Base-by-base conservation (phyloP, 768 basidiomycete species). In the Boletus eberwhitei region DNA sequence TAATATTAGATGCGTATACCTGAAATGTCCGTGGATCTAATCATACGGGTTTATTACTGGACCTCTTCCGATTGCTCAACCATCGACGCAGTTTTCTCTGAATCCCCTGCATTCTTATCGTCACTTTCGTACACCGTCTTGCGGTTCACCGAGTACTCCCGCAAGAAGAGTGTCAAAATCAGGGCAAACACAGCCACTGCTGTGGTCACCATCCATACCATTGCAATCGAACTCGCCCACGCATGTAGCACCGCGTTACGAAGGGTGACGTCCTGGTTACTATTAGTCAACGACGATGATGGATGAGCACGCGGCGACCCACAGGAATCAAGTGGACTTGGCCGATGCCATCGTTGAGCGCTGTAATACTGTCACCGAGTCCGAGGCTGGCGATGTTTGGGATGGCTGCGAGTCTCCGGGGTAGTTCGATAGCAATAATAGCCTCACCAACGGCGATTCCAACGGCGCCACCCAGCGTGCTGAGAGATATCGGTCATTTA, bases 371-470 rank as follows among this genome's bases (percentile, higher is more conserved):
- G 0, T 77, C 76, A 57, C 77, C 72, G 14, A 59, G 19, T 8
- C 48, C 49, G 9, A 73, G 58, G 16, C 49, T 50, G 7, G 40
- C 34, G 4, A 73, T 49, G n/a, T 68, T 69, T 1, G 71, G 69
- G 19, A 80, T 74, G 1, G 54, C 55, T 0, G 59, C 58, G 2
- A 79, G 67, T 44, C 72, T 71, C 35, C 55, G 65, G n/a, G 64
- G 66, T 44, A 78, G 65, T 3, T 86, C 79, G 49, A 78, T 83
- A 2, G 85, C 73, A 55, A 84, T 84, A 53, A 90, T 84, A 4
- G 83, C 85, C 59, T 90, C 83, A 16, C 88, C 86, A 35, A 88
- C 65, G 0, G 89, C 79, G 47, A 90, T 81, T 8, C 87, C 87
- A 24, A 89, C 75, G 0, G 88, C 87, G 8, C 86, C 88, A 7